A percentile compares a stretch with the other conserved stretches of the same genome.
These are phyloP conservation scores for Lagenidium giganteum DNA, from an alignment of 352 stramenopile species.

Conservation along the genomic window DNA sequence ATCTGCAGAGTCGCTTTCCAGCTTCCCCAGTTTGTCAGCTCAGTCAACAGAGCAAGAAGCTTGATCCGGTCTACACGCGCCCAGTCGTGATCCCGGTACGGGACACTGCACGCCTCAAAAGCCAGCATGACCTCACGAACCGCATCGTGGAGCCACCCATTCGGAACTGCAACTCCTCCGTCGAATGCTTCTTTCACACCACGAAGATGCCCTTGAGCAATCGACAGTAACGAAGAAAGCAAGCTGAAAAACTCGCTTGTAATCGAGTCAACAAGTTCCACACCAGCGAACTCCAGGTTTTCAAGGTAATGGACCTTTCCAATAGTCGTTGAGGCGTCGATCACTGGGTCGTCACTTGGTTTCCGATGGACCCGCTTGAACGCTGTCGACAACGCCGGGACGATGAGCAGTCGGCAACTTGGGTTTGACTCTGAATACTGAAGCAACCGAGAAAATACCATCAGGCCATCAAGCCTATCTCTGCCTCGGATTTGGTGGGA, in stretches of 20 bases:
- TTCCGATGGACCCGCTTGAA: conserved; percentile 47
- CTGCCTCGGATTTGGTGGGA: conserved; percentile 41
- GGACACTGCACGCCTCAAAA: conserved; percentile 76
- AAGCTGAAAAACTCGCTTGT: conserved; percentile 61
- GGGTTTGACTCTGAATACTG: conserved; percentile 47
- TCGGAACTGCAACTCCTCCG: neutral
- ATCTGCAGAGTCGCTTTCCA: conserved; percentile 70
- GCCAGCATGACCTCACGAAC: conserved; percentile 71
- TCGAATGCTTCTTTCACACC: conserved; percentile 6
- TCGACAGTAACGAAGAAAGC: conserved; percentile 46
- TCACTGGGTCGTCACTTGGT: neutral
- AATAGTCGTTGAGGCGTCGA: conserved; percentile 5
- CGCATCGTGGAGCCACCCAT: conserved; percentile 27
- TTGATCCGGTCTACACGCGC: conserved; percentile 46
- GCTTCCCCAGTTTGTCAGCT: conserved; percentile 67
- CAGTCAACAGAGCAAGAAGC: conserved; percentile 55
- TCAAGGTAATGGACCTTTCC: conserved; percentile 77
- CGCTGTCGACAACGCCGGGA: conserved; percentile 63
- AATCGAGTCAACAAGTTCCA: conserved; percentile 34
- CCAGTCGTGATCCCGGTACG: conserved; percentile 63
- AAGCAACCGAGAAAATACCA: conserved; percentile 60
- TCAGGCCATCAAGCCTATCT: conserved; percentile 52
- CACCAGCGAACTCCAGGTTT: conserved; percentile 65
- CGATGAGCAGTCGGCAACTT: conserved; percentile 58
- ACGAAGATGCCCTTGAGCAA: conserved; percentile 16